Conservation (phyloP, 306 rosid species). For the Carpinus fangiana region DNA sequence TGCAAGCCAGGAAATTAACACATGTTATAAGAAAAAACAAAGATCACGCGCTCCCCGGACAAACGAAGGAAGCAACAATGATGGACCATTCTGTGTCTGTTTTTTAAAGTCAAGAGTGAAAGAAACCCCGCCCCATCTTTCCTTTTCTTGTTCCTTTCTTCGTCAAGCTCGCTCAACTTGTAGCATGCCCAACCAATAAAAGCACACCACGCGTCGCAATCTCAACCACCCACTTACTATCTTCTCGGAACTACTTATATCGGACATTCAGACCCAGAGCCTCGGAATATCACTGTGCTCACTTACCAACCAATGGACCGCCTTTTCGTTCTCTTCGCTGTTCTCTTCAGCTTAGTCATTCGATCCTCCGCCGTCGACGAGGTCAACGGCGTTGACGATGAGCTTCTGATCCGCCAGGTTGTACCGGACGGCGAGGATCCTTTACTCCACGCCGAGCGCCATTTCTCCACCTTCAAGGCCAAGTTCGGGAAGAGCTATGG, state of each 20-base stretch:
- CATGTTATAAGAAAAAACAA: neutral
- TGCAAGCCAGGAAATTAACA: no score
- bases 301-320: constrained; percentile 36
- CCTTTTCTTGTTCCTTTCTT: neutral
- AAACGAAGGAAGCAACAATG: neutral
- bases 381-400: constrained; percentile 30
- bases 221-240: neutral
- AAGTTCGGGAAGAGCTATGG: constrained; percentile 62
- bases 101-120: neutral
- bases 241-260: neutral
- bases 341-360: constrained; percentile 35
- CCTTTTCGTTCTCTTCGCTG: neutral
- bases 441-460: constrained; percentile 63
- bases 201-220: neutral
- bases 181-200: neutral
- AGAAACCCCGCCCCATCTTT: neutral
- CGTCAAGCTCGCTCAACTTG: neutral
- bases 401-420: constrained; percentile 68
- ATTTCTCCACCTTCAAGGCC: constrained; percentile 71
- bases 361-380: constrained; percentile 20
- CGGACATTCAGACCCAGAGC: no score
- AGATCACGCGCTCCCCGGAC: neutral
- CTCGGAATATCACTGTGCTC: neutral
- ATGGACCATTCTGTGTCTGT: neutral
- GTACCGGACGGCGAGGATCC: constrained; percentile 51